Evolutionary conservation across 148 eudicot species (phyloP).

Genomic region (Arbutus unedo): DNA sequence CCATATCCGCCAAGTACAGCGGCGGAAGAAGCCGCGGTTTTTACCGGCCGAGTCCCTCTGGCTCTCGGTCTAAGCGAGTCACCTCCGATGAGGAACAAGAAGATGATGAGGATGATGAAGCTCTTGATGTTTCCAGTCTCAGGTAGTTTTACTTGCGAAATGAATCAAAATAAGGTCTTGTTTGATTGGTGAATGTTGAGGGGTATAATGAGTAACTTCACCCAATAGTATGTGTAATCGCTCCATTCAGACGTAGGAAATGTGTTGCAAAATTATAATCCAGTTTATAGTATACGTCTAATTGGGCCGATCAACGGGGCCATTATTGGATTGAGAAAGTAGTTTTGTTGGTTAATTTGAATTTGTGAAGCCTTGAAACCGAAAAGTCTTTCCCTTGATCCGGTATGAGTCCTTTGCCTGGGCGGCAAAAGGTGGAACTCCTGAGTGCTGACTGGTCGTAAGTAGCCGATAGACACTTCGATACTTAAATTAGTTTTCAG

Average conservation of each 20-base stretch:
- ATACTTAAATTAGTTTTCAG: no score
- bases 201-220: background rate
- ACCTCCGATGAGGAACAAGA: conserved; percentile 23
- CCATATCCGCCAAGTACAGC: conserved; percentile 45
- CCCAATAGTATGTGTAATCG: background rate
- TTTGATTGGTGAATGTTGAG: background rate
- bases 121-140: conserved; percentile 47
- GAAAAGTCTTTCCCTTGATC: no score
- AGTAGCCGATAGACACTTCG: no score
- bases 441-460: no score
- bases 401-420: no score
- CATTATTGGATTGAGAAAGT: background rate
- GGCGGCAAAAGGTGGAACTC: no score
- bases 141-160: conserved; percentile 24
- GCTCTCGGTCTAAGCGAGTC: conserved; percentile 12
- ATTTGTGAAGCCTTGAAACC: background rate
- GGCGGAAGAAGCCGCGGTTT: conserved; percentile 29
- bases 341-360: background rate
- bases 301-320: background rate
- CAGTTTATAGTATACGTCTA: background rate
- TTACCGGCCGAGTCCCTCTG: conserved; percentile 12
- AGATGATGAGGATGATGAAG: conserved; percentile 30
- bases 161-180: background rate
- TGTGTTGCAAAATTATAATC: background rate
- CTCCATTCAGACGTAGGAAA: background rate